Conservation (phyloP, 78 protist species). For the Dictyostelium discoideum region DNA sequence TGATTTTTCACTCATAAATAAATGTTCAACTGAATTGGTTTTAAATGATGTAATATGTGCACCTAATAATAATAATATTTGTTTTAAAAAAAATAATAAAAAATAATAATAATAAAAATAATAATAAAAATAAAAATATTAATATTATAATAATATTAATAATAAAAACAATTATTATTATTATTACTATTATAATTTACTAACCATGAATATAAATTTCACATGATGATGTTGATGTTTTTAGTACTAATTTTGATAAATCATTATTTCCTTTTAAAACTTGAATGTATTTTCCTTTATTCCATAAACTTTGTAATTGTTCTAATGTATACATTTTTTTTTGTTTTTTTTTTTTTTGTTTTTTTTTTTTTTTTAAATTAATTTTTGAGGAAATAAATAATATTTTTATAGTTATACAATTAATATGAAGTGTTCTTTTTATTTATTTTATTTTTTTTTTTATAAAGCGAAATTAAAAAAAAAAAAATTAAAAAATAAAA, state of each 20-base stretch:
- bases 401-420: too few species aligned
- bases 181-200: too few species aligned
- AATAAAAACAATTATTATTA: not conserved
- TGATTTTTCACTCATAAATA: constrained; percentile 57
- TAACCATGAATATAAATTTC: constrained; percentile 31
- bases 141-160: not conserved
- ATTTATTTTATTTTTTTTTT: too few species aligned
- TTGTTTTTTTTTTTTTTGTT: too few species aligned
- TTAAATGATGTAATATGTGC: constrained; percentile 62
- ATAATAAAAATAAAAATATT: not conserved
- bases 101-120: not conserved
- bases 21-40: not conserved
- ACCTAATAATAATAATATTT: not conserved
- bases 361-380: too few species aligned
- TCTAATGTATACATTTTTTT: not conserved
- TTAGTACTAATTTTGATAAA: constrained; percentile 27
- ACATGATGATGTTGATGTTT: not conserved
- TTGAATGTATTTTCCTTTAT: not conserved
- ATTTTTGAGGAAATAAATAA: too few species aligned
- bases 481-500: too few species aligned
- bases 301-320: constrained; percentile 6
- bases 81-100: not conserved
- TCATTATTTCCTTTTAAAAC: not conserved
- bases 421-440: too few species aligned
- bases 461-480: too few species aligned